Evolutionary conservation across 331 rosid genomes (phyloP).

Genomic region (Quercus tomentella): DNA sequence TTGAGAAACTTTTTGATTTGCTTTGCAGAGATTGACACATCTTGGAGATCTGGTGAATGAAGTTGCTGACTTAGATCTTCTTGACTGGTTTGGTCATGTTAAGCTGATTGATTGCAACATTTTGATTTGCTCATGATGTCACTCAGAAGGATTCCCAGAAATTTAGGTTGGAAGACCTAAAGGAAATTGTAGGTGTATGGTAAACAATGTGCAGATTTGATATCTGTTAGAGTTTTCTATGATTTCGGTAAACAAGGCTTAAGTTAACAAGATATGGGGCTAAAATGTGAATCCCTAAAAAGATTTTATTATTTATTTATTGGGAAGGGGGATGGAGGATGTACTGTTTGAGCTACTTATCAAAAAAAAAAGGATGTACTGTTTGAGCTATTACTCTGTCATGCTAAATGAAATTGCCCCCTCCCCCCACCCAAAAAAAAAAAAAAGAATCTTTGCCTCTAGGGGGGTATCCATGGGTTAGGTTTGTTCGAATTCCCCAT

Average conservation of each 20-base stretch:
- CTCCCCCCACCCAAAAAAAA: too few relatives aligned
- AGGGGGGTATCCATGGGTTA: too few relatives aligned
- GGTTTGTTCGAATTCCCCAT: too few relatives aligned
- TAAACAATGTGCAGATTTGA: background rate
- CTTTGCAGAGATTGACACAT: conserved; percentile 54
- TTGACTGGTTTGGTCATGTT: conserved; percentile 84
- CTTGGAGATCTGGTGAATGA: conserved; percentile 55
- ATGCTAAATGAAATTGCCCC: too few relatives aligned
- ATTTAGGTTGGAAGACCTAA: background rate
- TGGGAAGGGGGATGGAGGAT: too few relatives aligned
- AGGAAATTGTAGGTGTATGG: background rate
- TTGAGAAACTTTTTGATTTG: conserved; percentile 4
- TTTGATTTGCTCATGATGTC: background rate
- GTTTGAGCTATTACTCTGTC: too few relatives aligned
- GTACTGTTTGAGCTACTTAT: too few relatives aligned
- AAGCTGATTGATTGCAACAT: conserved; percentile 62
- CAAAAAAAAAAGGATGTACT: too few relatives aligned
- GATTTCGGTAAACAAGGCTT: background rate
- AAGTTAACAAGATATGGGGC: background rate
- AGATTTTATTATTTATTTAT: too few relatives aligned
- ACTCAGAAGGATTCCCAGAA: background rate
- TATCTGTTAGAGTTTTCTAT: background rate
- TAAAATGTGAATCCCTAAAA: background rate
- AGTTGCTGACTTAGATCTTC: conserved; percentile 59
- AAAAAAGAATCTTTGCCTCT: too few relatives aligned